Percentiles rank a stretch among this genome's conserved stretches.
These are phyloP conservation scores for Babjeviella inositovora DNA, from an alignment of 805 yeast genomes.

Conservation along the genomic window DNA sequence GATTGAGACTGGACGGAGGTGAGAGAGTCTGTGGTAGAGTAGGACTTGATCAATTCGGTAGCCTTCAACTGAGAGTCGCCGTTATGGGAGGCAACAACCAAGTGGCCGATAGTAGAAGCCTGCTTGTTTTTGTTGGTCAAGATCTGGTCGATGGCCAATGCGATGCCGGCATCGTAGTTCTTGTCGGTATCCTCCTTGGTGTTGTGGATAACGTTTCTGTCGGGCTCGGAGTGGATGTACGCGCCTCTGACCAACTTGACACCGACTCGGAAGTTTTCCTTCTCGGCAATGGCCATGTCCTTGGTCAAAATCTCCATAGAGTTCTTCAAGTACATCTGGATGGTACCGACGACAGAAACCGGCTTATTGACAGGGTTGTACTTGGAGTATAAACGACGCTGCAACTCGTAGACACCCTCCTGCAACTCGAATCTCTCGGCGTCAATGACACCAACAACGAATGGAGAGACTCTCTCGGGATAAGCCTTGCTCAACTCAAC, in stretches of 20 bases:
- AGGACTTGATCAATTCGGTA: slow-evolving; percentile 29
- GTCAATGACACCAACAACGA: slow-evolving; percentile 68
- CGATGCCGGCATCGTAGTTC: slow-evolving; percentile 59
- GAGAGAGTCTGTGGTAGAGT: too few relatives aligned
- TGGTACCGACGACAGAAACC: slow-evolving; percentile 71
- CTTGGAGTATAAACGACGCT: slow-evolving; percentile 59
- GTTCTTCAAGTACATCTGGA: slow-evolving; percentile 80
- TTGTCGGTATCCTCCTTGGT: slow-evolving; percentile 71
- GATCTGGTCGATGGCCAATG: slow-evolving; percentile 43
- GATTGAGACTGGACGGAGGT: too few relatives aligned
- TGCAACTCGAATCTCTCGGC: slow-evolving; percentile 87
- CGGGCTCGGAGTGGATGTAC: slow-evolving; percentile 77
- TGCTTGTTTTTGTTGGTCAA: slow-evolving; percentile 14
- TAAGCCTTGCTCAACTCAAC: slow-evolving; percentile 24
- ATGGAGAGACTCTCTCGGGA: slow-evolving; percentile 57
- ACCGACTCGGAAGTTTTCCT: slow-evolving; percentile 56
- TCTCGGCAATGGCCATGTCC: slow-evolving; percentile 51
- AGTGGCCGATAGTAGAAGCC: slow-evolving; percentile 45
- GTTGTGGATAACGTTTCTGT: slow-evolving; percentile 56
- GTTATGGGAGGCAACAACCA: slow-evolving; percentile 89
- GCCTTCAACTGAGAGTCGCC: slow-evolving; percentile 61
- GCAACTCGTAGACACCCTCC: slow-evolving; percentile 82
- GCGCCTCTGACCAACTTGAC: slow-evolving; percentile 93
- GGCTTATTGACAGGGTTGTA: slow-evolving; percentile 48
- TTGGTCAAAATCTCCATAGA: slow-evolving; percentile 40